Evolutionary conservation across 208 protist species (phyloP), one percentile per base, ranked within the genome.

Genomic region (Wallacemonas rigidus): DNA sequence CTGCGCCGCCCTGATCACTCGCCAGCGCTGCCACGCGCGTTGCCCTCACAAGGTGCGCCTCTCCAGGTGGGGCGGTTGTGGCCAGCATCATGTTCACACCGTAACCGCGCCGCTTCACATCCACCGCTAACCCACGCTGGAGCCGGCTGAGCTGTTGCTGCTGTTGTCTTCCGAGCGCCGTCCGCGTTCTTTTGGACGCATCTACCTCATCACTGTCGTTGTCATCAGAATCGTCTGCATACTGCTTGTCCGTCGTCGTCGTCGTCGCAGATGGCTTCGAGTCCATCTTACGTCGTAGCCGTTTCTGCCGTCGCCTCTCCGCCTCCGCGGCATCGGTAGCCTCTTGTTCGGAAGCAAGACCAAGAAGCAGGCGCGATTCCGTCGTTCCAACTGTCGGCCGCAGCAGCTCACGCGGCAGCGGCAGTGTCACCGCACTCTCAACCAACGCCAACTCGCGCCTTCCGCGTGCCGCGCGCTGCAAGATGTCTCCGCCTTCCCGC

Each of bases 281-380:
- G 4, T 36, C 26, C 4, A 36, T 53, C 2, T 48, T n/a, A 14
- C 67, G 45, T n/a, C 43, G 50, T 14, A 36, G 50, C 48, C 45
- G 39, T 41, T 60, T 51, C 40, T 61, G 68, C 44, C 64, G 38
- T 40, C 43, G 40, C 38, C 15, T 14, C 17, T 65, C 50, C 39
- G 11, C 38, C 9, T 70, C 45, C 40, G 68, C 68, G 15, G 61
- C 54, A 4, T 11, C 51, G 8, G 26, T 43, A 3, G 68, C 51
- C 15, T 50, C 40, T 14, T 43, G 53, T 6, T 14, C 44, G 36
- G 58, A 44, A 35, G 41, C 55, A 9, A 40, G 43, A 38, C 55
- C 55, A 39, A 72, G 68, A 7, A 62, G 58, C 41, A 72, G 68
- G 39, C 56, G 43, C 17, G 44, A 51, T 35, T 65, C 60, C 15